Base-by-base conservation (phyloP, 306 rosid genomes). In the Morella rubra region DNA sequence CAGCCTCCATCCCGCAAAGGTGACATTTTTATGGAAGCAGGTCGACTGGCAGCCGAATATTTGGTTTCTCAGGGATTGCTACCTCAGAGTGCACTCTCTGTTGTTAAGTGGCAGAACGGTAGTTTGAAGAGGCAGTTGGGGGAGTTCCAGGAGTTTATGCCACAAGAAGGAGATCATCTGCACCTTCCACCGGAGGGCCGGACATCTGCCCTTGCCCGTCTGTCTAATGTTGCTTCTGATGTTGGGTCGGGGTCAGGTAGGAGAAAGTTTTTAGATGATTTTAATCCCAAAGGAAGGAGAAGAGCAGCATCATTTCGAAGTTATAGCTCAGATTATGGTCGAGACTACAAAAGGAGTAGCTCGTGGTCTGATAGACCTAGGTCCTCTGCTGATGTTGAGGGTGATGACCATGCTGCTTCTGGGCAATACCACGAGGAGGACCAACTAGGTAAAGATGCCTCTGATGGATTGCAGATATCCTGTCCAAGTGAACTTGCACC, bases 41-140 rank as follows among this genome's bases (percentile, higher is more conserved):
- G 98, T 8, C 89, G 98, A 7, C 87, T 95, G 9, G 98, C 98
- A 1, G 96, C 97, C 0, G 96, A 95, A 86, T 95, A 95, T 79
- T 77, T 95, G 76, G 98, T 89, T 32, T 89, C 90, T 18, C 93
- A 95, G 84, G 98, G 98, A 10, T 44, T 90, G 82, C 83, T 95
- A 67, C 90, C 97, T 7, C 84, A 93, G 4, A 86, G 76, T 47
- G 90, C 69, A 32, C 83, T 91, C 5, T 76, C 96, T 54, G 44
- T 69, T 49, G 50, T 71, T 49, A 91, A 87, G 74, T 84, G 88
- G 91, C 83, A 87, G 53, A 83, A 76, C 50, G 72, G 79, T 65
- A 80, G 67, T 68, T 84, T 84, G 68, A 90, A 84, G 89, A 89
- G 83, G 84, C 81, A 84, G 22, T 72, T 73, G 42, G 77, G 77